phyloP scores from a whole-genome alignment of 768 basidiomycete species.

The Erythrobasidium yunnanense region DNA sequence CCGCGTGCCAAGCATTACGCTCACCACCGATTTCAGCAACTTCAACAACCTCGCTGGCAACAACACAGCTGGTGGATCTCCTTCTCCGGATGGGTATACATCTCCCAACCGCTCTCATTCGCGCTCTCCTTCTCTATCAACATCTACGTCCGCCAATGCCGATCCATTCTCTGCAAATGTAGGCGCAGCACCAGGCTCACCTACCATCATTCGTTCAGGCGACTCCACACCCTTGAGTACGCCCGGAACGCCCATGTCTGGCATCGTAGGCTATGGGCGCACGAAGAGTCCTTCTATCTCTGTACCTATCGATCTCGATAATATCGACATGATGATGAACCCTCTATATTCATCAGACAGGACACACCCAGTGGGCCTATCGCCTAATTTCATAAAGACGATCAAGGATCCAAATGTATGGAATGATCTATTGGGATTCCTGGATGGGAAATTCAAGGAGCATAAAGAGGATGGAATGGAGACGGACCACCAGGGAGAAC shows the following conservation, averaged over 20 bases:
- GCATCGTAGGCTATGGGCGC: not conserved
- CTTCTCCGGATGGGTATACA: too few species aligned
- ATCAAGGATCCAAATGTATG: constrained; percentile 9
- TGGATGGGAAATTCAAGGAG: constrained; percentile 35
- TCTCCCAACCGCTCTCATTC: constrained; percentile 21
- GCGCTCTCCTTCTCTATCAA: not conserved
- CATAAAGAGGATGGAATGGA: constrained; percentile 70
- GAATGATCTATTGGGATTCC: constrained; percentile 18
- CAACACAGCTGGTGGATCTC: too few species aligned
- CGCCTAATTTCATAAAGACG: constrained; percentile 28
- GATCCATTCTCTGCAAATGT: not conserved
- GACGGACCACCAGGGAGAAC: constrained; percentile 58
- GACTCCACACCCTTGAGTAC: constrained; percentile 9
- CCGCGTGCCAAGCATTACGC: constrained; percentile 24
- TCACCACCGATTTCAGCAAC: constrained; percentile 26
- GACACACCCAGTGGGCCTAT: constrained; percentile 28
- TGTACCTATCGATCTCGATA: constrained; percentile 14
- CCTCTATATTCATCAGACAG: constrained; percentile 20
- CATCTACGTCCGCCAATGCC: not conserved
- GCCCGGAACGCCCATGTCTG: constrained; percentile 17
- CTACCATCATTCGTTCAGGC: too few species aligned
- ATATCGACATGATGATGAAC: constrained; percentile 8
- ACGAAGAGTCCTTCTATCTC: constrained; percentile 4
- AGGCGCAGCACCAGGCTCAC: too few species aligned
- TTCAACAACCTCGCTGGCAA: constrained; percentile 23